These are phyloP conservation scores for Solidago caesia DNA, from an alignment of 129 eudicot genomes.

Conservation along the genomic window DNA sequence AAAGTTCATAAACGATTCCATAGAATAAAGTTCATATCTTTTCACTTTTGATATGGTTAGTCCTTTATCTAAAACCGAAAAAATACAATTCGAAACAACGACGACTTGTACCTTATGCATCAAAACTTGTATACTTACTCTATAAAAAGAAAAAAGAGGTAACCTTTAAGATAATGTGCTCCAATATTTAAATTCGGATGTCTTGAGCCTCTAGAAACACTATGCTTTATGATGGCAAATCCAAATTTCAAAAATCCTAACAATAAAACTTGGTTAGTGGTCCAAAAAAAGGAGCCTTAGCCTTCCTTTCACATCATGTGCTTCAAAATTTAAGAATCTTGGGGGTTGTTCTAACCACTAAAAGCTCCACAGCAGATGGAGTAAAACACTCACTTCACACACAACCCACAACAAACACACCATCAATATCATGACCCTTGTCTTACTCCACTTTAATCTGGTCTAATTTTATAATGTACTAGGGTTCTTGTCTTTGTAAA, in stretches of 20 bases:
- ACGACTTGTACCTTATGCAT: slow-evolving; percentile 14
- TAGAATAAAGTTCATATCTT: slow-evolving; percentile 25
- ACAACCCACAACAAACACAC: slow-evolving; percentile 19
- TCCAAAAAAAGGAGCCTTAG: slow-evolving; percentile 21
- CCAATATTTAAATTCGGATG: slow-evolving; percentile 11
- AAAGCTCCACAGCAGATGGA: slow-evolving; percentile 34
- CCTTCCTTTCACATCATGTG: slow-evolving; percentile 34
- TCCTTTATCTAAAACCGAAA: slow-evolving; percentile 8
- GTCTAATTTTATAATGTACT: slow-evolving; percentile 9
- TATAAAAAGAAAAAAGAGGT: not conserved
- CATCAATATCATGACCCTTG: slow-evolving; percentile 33
- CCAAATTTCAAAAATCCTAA: slow-evolving; percentile 14
- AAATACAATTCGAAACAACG: not conserved
- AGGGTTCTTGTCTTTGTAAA: not conserved
- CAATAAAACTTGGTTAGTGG: slow-evolving; percentile 22
- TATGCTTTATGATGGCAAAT: slow-evolving; percentile 16
- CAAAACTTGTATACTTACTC: slow-evolving; percentile 4
- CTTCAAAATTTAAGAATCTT: slow-evolving; percentile 35
- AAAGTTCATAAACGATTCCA: slow-evolving; percentile 20
- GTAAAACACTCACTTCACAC: slow-evolving; percentile 28
- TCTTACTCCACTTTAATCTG: slow-evolving; percentile 30
- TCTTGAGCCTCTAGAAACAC: slow-evolving; percentile 17
- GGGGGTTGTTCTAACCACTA: slow-evolving; percentile 31
- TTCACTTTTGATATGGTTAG: slow-evolving; percentile 22
- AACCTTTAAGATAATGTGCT: slow-evolving; percentile 28